Percentiles rank a stretch among this genome's conserved stretches.
phyloP scores from a whole-genome alignment of 2,329 filamentous ascomycete species.

The Arthrobotrys megalospora region DNA sequence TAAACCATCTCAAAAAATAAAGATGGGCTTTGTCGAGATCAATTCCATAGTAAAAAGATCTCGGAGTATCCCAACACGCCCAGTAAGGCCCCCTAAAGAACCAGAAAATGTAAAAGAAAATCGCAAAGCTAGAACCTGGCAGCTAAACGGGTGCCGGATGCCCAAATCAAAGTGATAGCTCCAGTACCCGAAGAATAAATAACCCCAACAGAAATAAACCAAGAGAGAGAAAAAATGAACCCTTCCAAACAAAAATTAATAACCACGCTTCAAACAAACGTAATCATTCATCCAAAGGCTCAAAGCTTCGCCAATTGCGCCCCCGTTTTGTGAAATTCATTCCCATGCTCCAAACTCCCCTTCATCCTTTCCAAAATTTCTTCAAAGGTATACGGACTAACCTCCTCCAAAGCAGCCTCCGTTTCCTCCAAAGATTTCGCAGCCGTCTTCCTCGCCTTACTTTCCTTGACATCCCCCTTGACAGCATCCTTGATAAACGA shows the following conservation, averaged over 20 bases:
- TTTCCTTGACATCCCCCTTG: constrained; percentile 68
- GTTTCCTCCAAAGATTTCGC: constrained; percentile 67
- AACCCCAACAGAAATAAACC: not conserved
- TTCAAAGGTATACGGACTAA: constrained; percentile 69
- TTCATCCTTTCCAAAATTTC: constrained; percentile 67
- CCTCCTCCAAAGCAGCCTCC: constrained; percentile 68
- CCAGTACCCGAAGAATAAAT: not conserved
- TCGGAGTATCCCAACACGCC: too few species aligned
- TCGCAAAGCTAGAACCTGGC: not conserved
- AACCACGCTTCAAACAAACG: too few species aligned
- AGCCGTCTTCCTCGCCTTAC: constrained; percentile 71
- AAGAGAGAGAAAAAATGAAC: too few species aligned
- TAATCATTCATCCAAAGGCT: not conserved
- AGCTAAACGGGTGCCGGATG: not conserved
- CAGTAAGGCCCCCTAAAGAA: too few species aligned
- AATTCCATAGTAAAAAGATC: too few species aligned
- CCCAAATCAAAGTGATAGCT: not conserved
- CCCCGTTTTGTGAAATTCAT: constrained; percentile 42
- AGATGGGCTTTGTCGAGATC: too few species aligned
- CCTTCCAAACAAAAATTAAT: too few species aligned
- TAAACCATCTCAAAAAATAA: too few species aligned
- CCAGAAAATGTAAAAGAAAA: not conserved
- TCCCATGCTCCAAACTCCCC: constrained; percentile 66
- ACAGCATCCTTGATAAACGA: constrained; percentile 71
- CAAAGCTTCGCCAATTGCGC: constrained; percentile 39